A percentile compares a stretch with the other conserved stretches of the same genome.
These are phyloP conservation scores for Panellus pusillus DNA, from an alignment of 768 basidiomycete species.

Conservation along the genomic window DNA sequence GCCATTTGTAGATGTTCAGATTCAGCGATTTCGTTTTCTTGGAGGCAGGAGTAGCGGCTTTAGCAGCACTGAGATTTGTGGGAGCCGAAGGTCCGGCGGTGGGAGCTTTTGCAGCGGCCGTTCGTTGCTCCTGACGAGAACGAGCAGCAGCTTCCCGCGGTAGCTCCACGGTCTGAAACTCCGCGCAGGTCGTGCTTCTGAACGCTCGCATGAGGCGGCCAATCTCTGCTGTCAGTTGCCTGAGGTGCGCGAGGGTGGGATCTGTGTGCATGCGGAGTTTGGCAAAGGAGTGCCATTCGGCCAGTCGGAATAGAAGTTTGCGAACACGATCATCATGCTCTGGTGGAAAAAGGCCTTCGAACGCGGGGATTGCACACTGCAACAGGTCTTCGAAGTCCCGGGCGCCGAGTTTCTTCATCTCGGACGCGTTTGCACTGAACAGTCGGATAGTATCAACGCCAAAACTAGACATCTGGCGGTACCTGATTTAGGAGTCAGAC, in stretches of 20 bases:
- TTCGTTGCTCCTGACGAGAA: conserved; percentile 2
- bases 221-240: conserved; percentile 22
- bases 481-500: conserved; percentile 13
- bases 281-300: conserved; percentile 36
- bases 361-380: conserved; percentile 34
- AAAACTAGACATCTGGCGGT: conserved; percentile 20
- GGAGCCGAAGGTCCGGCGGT: too few relatives aligned
- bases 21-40: conserved; percentile 25
- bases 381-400: conserved; percentile 34
- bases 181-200: conserved; percentile 22
- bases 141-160: conserved; percentile 28
- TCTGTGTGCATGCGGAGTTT: conserved; percentile 39
- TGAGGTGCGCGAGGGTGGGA: conserved; percentile 27
- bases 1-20: conserved; percentile 30
- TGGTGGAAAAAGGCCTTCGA: conserved; percentile 31
- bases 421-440: conserved; percentile 27
- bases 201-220: conserved; percentile 30
- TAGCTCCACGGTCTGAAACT: conserved; percentile 29
- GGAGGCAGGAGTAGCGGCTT: neutral
- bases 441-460: conserved; percentile 24
- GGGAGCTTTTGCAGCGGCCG: neutral
- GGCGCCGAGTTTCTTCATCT: conserved; percentile 29
- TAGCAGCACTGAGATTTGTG: too few relatives aligned
- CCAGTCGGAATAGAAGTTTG: conserved; percentile 30
- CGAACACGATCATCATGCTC: conserved; percentile 24